Evolutionary conservation across 1,284 basidiomycete genomes (phyloP), one percentile per base, ranked within the genome.

Genomic region (Naganishia liquefaciens): DNA sequence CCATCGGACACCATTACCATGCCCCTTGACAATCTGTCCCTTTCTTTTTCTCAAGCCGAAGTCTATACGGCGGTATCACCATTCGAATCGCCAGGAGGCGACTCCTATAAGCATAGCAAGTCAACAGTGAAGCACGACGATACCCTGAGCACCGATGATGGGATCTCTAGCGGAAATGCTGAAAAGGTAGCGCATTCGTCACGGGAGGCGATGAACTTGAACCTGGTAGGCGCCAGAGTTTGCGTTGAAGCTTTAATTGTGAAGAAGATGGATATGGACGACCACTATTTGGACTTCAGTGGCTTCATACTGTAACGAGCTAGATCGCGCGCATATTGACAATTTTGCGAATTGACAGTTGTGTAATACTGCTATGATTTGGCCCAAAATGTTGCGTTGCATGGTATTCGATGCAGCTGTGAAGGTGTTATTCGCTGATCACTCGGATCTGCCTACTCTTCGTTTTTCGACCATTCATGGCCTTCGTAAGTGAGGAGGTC

Each of bases 161-260:
- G 33, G 1, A 6, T 11, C 11, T 13, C 19, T 40, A n/a, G 11
- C 37, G 23, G 33, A 13, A 23, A 30, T 39, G 37, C 39, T 4
- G 25, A 33, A n/a, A 15, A 30, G n/a, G n/a, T n/a, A n/a, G 28
- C 42, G 15, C 11, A 25, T 2, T 23, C 39, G 5, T n/a, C n/a
- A 23, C n/a, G 11, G 6, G n/a, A 33, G 23, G 15, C 27, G 23
- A 7, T 27, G 5, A n/a, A 43, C 10, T 17, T 53, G 40, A 40
- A 62, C 27, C 54, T 50, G 5, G 46, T 61, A n/a, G 67, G 70
- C n/a, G 75, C 76, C 60, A 68, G 72, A 49, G 75, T 78, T 42
- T 79, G 78, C 67, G 78, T 79, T 21, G 78, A 79, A 66, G 78
- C 76, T 19, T 63, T 79, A 7, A 76, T 79, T 10, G 75, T 79